phyloP scores from a whole-genome alignment of 1,284 basidiomycete genomes.

The Phylloboletellus chloephorus region DNA sequence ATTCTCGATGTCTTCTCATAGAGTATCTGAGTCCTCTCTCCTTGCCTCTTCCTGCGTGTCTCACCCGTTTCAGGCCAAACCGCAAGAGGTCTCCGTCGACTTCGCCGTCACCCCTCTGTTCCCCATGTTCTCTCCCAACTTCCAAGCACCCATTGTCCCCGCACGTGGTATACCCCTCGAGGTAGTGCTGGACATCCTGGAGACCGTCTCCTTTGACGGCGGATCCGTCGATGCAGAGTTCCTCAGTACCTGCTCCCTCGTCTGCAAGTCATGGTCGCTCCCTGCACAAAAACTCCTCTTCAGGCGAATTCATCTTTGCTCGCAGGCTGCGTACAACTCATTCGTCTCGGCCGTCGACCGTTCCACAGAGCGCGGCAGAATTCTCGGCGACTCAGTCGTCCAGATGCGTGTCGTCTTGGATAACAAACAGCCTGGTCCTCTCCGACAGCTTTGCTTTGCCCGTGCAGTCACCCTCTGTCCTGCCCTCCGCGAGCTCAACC shows the following conservation, averaged over 20 bases:
- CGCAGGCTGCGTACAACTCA: slow-evolving; percentile 46
- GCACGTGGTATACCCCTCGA: slow-evolving; percentile 48
- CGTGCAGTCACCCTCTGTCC: slow-evolving; percentile 53
- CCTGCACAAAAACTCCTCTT: slow-evolving; percentile 62
- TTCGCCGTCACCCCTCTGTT: slow-evolving; percentile 21
- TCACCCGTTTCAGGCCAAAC: slow-evolving; percentile 26
- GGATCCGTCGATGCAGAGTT: slow-evolving; percentile 37
- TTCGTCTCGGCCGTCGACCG: slow-evolving; percentile 49
- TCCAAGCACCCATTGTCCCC: slow-evolving; percentile 23
- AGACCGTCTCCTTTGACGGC: slow-evolving; percentile 44
- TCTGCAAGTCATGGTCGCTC: slow-evolving; percentile 59
- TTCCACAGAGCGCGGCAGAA: slow-evolving; percentile 41
- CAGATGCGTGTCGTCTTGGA: slow-evolving; percentile 55
- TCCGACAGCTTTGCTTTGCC: slow-evolving; percentile 53
- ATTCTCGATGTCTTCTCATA: slow-evolving; percentile 29
- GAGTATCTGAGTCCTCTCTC: slow-evolving; percentile 24
- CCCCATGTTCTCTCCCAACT: slow-evolving; percentile 3
- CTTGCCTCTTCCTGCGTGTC: slow-evolving; percentile 9
- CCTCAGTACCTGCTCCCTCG: slow-evolving; percentile 50
- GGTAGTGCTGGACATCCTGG: slow-evolving; percentile 56
- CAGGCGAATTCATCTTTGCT: slow-evolving; percentile 47
- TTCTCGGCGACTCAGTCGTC: slow-evolving; percentile 48
- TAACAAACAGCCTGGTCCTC: slow-evolving; percentile 56
- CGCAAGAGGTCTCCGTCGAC: slow-evolving; percentile 37
- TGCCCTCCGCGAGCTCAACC: slow-evolving; percentile 48